Evolutionary conservation across 2,329 filamentous ascomycete species (phyloP), one percentile per base, ranked within the genome.

Genomic region (Didymella lethalis): DNA sequence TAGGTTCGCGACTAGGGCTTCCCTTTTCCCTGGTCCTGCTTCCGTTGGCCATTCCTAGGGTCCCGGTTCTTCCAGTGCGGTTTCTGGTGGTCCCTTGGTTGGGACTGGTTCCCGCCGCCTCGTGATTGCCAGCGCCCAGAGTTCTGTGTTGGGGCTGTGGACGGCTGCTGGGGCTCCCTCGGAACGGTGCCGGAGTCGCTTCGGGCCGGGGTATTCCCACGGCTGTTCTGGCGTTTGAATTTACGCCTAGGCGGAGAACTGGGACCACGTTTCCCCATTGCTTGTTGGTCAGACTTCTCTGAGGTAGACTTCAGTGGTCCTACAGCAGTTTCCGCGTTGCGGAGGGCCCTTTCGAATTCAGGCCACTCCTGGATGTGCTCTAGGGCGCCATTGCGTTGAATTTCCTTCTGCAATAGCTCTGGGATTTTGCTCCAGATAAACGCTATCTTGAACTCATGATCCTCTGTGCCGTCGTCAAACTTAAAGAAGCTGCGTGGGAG

Each of bases 1-100:
- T 46, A 46, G 44, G 44, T 46, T 46, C 29, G 26, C 26, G 16
- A 46, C 44, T 46, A 46, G 14, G 26, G 44, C 44, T 46, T 46
- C 12, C n/a, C 44, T 46, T 46, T 46, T 31, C 26, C 26, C 26
- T 46, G 31, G 26, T 31, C 12, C 26, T 31, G 26, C 44, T 46
- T 46, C 26, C 31, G 23, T n/a, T 46, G 31, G 44, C 44, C 31
- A n/a, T 46, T 46, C 16, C 10, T 29, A 2, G 16, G 18, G 44
- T 46, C 25, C 44, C 31, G 31, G 26, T 46, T 46, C 10, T 46
- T 46, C 26, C 18, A 46, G 44, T 46, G 25, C 16, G 12, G 41
- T 16, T 44, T 44, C 2, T 44, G 28, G 23, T 44, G 28, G 8
- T 44, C 41, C 16, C 41, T 44, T 44, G 28, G 20, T 44, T 44